These are phyloP conservation scores for Pseudogymnoascus sp. DNA, from an alignment of 2,329 filamentous ascomycete genomes.

Conservation along the genomic window DNA sequence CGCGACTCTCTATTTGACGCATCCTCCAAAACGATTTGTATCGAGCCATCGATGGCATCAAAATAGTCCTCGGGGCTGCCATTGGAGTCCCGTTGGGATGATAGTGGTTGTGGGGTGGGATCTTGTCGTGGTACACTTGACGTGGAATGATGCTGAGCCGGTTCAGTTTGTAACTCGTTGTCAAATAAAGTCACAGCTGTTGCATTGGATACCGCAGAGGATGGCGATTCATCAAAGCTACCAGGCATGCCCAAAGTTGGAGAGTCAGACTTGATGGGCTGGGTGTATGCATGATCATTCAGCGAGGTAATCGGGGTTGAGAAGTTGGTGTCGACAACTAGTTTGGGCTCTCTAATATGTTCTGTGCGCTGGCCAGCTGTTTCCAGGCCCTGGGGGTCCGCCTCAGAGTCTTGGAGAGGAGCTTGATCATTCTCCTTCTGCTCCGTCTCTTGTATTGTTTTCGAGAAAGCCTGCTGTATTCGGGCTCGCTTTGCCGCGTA, in stretches of 20 bases:
- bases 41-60: conserved; percentile 17
- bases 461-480: conserved; percentile 78
- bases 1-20: conserved; percentile 17
- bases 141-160: conserved; percentile 23
- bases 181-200: conserved; percentile 66
- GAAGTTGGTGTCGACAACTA: conserved; percentile 9
- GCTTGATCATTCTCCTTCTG: conserved; percentile 33
- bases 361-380: not conserved
- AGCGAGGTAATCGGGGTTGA: conserved; percentile 10
- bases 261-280: conserved; percentile 38
- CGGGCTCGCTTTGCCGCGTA: conserved; percentile 74
- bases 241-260: conserved; percentile 60
- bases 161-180: conserved; percentile 57
- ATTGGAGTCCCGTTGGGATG: conserved; percentile 15
- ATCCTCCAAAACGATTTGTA: conserved; percentile 21
- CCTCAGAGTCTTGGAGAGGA: not conserved
- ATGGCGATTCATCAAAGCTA: conserved; percentile 48
- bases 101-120: conserved; percentile 19
- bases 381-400: not conserved
- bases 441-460: conserved; percentile 68
- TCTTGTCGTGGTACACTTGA: conserved; percentile 8
- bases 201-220: conserved; percentile 49
- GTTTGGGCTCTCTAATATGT: not conserved
- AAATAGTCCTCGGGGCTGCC: conserved; percentile 10
- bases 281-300: not conserved